Conservation (phyloP, 1,284 basidiomycete species). For the Boletellus dicymbophilus region DNA sequence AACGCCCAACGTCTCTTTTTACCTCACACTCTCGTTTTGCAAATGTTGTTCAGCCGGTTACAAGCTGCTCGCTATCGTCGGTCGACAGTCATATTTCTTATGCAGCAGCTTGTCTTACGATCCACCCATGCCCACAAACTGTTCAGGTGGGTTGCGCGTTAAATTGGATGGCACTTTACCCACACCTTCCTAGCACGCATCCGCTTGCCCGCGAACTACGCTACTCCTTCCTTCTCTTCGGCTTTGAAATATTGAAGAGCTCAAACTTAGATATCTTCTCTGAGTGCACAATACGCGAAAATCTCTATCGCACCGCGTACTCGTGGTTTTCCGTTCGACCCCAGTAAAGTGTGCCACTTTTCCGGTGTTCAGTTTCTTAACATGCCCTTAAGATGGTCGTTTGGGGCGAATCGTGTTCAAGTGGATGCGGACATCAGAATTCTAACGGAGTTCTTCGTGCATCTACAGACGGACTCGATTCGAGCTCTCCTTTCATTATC, state of each 20-base stretch:
- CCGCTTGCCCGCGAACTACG: constrained; percentile 88
- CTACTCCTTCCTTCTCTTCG: constrained; percentile 90
- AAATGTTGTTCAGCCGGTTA: constrained; percentile 91
- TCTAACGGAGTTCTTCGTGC: constrained; percentile 80
- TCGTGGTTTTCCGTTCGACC: constrained; percentile 92
- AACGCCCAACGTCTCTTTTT: constrained; percentile 76
- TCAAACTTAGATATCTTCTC: constrained; percentile 85
- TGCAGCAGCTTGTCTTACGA: constrained; percentile 83
- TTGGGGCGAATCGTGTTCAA: constrained; percentile 90
- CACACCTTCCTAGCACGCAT: constrained; percentile 68
- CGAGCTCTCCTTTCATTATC: constrained; percentile 68
- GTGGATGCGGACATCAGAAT: constrained; percentile 88
- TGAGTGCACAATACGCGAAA: constrained; percentile 78
- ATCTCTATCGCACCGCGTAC: constrained; percentile 80
- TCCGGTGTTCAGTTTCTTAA: not conserved
- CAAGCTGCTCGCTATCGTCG: constrained; percentile 92
- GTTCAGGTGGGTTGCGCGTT: constrained; percentile 61
- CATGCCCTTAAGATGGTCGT: constrained; percentile 76
- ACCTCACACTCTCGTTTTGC: constrained; percentile 85
- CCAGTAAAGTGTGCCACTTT: constrained; percentile 56
- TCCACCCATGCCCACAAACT: constrained; percentile 67
- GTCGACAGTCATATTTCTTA: constrained; percentile 82
- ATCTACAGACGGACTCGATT: constrained; percentile 75
- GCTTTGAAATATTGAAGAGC: constrained; percentile 90
- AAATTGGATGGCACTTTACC: constrained; percentile 1